These are phyloP conservation scores for Ceratocystis colombiana DNA, from an alignment of 2,329 filamentous ascomycete species.

Conservation along the genomic window DNA sequence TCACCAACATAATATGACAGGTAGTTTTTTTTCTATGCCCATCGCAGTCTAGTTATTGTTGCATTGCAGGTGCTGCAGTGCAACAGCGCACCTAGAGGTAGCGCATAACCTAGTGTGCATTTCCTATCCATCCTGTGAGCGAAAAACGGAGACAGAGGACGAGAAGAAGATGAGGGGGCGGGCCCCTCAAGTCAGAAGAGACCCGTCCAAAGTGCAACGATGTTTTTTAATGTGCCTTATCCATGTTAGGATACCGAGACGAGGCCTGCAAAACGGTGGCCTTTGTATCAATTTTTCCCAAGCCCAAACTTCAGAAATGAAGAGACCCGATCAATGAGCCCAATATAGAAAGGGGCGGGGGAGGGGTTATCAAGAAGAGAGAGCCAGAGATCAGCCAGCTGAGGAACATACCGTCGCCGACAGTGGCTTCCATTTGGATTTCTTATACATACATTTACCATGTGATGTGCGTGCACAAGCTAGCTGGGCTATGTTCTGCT, in stretches of 20 bases:
- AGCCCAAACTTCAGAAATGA: background rate
- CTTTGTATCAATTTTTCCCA: background rate
- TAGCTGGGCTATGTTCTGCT: background rate
- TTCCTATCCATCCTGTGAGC: background rate
- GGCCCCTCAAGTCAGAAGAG: background rate
- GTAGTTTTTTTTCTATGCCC: background rate
- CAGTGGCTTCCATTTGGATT: background rate
- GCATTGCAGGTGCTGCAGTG: background rate
- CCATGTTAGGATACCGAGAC: background rate
- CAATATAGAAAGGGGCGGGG: background rate
- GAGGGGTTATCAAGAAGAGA: background rate
- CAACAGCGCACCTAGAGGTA: background rate
- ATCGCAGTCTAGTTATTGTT: background rate
- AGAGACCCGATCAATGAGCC: background rate
- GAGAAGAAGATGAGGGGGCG: background rate
- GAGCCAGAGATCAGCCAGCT: background rate
- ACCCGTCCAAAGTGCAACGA: background rate
- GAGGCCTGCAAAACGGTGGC: background rate
- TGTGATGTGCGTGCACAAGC: background rate
- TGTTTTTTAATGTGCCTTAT: background rate
- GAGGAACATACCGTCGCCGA: background rate
- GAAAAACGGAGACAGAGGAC: background rate
- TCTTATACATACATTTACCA: too few species aligned
- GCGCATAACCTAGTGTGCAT: background rate
- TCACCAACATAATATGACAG: slow-evolving; percentile 1